A percentile compares a stretch with the other conserved stretches of the same genome.
Evolutionary conservation across 352 stramenopile species (phyloP).

Genomic region (Aphanomyces astaci): DNA sequence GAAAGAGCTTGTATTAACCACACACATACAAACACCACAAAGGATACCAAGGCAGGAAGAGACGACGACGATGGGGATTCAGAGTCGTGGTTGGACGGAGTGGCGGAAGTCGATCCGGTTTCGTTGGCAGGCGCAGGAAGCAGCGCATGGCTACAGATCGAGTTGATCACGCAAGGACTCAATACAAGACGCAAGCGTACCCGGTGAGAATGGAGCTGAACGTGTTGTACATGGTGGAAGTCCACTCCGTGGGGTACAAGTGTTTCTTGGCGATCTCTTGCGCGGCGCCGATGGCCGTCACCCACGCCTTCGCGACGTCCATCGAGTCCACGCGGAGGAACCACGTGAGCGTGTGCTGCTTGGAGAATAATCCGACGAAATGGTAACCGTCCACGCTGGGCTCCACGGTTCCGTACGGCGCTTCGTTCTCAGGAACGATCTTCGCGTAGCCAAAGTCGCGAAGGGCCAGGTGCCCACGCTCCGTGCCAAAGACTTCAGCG

Average conservation of each 20-base stretch:
- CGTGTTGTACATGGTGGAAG: constrained; percentile 45
- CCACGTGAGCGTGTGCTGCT: constrained; percentile 66
- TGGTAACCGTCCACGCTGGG: constrained; percentile 37
- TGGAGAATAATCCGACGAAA: constrained; percentile 74
- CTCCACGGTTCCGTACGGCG: constrained; percentile 63
- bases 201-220: not conserved
- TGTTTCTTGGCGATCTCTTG: constrained; percentile 60
- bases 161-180: not conserved
- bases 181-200: not conserved
- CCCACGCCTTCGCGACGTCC: constrained; percentile 61
- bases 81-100: not conserved
- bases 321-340: constrained; percentile 71
- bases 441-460: constrained; percentile 70
- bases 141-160: not conserved
- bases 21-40: too few relatives aligned
- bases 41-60: too few relatives aligned
- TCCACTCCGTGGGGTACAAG: constrained; percentile 57
- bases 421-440: constrained; percentile 63
- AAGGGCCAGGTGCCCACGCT: constrained; percentile 59
- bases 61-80: not conserved
- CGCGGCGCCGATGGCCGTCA: constrained; percentile 71
- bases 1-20: too few relatives aligned
- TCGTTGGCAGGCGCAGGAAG: not conserved
- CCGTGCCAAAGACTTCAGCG: constrained; percentile 74
- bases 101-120: not conserved